A percentile compares a stretch with the other conserved stretches of the same genome.
phyloP scores from a whole-genome alignment of 2,329 filamentous ascomycete species.

The Colletotrichum sp. region DNA sequence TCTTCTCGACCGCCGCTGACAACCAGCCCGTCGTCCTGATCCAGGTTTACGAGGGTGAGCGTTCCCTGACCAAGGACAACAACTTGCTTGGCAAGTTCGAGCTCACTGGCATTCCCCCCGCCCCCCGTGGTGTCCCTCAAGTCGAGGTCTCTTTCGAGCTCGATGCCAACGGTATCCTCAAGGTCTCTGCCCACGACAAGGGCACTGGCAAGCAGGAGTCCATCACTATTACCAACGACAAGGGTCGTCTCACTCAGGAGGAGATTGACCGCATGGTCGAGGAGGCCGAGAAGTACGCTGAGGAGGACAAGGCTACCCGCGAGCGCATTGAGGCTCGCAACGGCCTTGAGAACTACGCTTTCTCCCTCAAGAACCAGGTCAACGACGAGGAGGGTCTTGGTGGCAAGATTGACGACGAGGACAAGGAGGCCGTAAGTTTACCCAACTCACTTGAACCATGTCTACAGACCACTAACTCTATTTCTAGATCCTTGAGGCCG shows the following conservation, averaged over 20 bases:
- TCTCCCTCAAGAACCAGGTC: constrained; percentile 98
- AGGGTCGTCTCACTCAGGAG: constrained; percentile 93
- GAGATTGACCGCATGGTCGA: constrained; percentile 99
- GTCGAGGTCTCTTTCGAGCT: constrained; percentile 99
- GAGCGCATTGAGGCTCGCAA: constrained; percentile 97
- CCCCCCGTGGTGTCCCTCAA: constrained; percentile 94
- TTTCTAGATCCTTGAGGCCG: constrained; percentile 79
- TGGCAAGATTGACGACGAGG: constrained; percentile 97
- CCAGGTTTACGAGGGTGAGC: constrained; percentile 94
- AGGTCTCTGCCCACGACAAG: constrained; percentile 96
- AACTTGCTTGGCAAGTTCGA: constrained; percentile 98
- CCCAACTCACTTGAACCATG: constrained; percentile 23
- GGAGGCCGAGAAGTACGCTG: constrained; percentile 97
- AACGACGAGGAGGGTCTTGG: constrained; percentile 96
- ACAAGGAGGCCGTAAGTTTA: constrained; percentile 87
- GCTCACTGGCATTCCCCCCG: constrained; percentile 92
- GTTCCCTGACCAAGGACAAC: constrained; percentile 94
- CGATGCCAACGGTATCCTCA: constrained; percentile 97
- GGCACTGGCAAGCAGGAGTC: constrained; percentile 96
- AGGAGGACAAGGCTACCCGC: constrained; percentile 98
- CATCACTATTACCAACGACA: constrained; percentile 99
- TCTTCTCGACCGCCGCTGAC: constrained; percentile 95
- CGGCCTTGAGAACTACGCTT: constrained; percentile 98
- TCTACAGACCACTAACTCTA: not conserved
- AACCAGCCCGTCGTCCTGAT: constrained; percentile 97